phyloP scores from a whole-genome alignment of 805 yeast genomes.

The Ogataea parapolymorpha region DNA sequence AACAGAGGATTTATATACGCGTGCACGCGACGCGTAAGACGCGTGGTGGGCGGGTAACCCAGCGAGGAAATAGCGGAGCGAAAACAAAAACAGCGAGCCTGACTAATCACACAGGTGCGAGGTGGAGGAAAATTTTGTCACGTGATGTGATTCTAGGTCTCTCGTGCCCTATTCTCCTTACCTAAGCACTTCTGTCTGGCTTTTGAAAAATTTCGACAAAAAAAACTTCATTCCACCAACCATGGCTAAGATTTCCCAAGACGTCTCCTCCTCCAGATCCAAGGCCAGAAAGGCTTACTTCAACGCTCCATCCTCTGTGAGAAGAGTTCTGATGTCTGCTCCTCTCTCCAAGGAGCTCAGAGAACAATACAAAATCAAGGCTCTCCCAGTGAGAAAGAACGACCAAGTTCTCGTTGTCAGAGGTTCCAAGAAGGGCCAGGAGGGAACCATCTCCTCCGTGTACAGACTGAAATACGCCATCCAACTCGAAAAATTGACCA shows the following conservation, averaged over 20 bases:
- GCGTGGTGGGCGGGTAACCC: neutral
- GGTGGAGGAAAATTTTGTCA: neutral
- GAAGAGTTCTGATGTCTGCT: conserved; percentile 95
- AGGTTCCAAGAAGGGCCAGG: conserved; percentile 99
- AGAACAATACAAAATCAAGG: conserved; percentile 92
- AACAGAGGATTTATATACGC: conserved; percentile 6
- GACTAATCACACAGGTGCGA: neutral
- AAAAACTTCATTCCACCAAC: conserved; percentile 5
- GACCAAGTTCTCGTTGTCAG: conserved; percentile 95
- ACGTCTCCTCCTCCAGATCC: conserved; percentile 99
- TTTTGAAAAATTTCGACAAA: conserved; percentile 7
- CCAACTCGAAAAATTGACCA: conserved; percentile 95
- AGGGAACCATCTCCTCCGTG: conserved; percentile 95
- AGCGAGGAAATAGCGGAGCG: neutral
- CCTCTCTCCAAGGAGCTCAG: conserved; percentile 98
- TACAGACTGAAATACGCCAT: conserved; percentile 98
- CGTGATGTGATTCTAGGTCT: conserved; percentile 1
- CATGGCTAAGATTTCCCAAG: conserved; percentile 43
- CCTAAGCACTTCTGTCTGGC: conserved; percentile 1
- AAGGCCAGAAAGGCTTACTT: conserved; percentile 99
- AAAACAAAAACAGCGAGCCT: neutral
- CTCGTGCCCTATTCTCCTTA: neutral
- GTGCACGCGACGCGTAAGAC: neutral
- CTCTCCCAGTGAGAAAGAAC: conserved; percentile 96
- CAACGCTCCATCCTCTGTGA: conserved; percentile 93